These are phyloP conservation scores for Hypoxylon lienhwacheense DNA, from an alignment of 495 filamentous ascomycete genomes.

Conservation along the genomic window DNA sequence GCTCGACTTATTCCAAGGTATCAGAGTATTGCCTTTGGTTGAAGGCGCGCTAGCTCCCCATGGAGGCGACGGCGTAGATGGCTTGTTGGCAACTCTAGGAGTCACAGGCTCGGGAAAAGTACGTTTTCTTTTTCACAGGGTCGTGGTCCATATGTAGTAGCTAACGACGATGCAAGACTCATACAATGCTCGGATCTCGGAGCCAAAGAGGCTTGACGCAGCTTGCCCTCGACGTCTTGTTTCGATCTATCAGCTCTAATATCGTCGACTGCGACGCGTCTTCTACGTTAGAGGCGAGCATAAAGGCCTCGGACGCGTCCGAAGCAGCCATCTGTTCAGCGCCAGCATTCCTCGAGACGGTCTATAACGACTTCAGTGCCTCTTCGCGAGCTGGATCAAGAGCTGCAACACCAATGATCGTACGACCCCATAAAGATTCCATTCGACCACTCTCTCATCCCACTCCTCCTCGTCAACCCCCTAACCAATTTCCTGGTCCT, in stretches of 20 bases:
- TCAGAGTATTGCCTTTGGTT: constrained; percentile 71
- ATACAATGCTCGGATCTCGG: constrained; percentile 93
- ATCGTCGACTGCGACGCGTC: constrained; percentile 64
- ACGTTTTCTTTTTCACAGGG: constrained; percentile 22
- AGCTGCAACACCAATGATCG: constrained; percentile 79
- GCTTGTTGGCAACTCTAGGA: constrained; percentile 85
- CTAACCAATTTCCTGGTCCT: constrained; percentile 32
- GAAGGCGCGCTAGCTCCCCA: constrained; percentile 72
- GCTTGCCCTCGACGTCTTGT: constrained; percentile 86
- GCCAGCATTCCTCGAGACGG: constrained; percentile 73
- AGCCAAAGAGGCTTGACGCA: constrained; percentile 87
- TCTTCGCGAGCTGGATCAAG: constrained; percentile 66
- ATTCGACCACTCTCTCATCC: constrained; percentile 32
- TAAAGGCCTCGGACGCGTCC: constrained; percentile 74
- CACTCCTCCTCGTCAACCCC: constrained; percentile 38
- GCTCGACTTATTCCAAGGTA: constrained; percentile 84
- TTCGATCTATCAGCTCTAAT: constrained; percentile 70
- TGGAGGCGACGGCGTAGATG: constrained; percentile 80
- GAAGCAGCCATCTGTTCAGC: constrained; percentile 83
- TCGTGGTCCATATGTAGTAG: neutral
- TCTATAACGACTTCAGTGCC: constrained; percentile 66
- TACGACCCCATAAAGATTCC: constrained; percentile 54
- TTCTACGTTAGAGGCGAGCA: constrained; percentile 66
- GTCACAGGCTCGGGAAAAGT: constrained; percentile 98
- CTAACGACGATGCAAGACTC: constrained; percentile 61